Percentiles rank a stretch among this genome's conserved stretches.
phyloP scores from a whole-genome alignment of 345 rosid genomes.

The Moricandia arvensis region DNA sequence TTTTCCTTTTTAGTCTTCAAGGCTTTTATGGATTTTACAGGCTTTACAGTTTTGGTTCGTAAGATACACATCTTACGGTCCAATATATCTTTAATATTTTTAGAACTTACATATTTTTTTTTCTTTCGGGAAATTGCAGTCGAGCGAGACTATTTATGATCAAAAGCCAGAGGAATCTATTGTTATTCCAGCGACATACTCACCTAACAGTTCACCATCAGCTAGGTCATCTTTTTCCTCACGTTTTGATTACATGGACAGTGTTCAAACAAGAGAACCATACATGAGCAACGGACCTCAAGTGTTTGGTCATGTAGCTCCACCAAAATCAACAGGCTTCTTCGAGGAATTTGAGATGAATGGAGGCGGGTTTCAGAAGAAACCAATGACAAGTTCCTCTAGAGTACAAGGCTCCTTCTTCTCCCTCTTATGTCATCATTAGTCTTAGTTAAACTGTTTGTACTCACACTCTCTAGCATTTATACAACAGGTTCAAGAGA shows the following conservation, averaged over 20 bases:
- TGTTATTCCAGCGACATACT: conserved; percentile 39
- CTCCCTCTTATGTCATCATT: background rate
- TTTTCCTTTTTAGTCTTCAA: too few species aligned
- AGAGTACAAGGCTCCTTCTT: conserved; percentile 48
- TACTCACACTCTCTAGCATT: background rate
- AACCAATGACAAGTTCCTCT: conserved; percentile 54
- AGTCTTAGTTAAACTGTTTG: background rate
- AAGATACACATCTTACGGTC: too few species aligned
- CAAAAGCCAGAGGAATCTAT: conserved; percentile 88
- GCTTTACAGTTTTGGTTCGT: too few species aligned
- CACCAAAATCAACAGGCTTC: conserved; percentile 81
- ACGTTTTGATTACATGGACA: conserved; percentile 84
- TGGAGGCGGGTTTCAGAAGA: conserved; percentile 60
- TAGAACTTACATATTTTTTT: background rate
- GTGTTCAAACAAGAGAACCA: conserved; percentile 53
- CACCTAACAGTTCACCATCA: conserved; percentile 44
- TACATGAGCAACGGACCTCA: conserved; percentile 53
- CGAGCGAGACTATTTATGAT: conserved; percentile 83
- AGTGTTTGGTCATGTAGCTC: conserved; percentile 81
- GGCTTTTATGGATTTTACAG: too few species aligned
- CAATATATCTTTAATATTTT: background rate
- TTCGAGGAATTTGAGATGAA: conserved; percentile 88
- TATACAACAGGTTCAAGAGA: conserved; percentile 58
- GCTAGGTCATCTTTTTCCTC: conserved; percentile 62
- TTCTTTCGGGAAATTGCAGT: conserved; percentile 42